phyloP scores from a whole-genome alignment of 768 basidiomycete species.

The Mycena rosella region DNA sequence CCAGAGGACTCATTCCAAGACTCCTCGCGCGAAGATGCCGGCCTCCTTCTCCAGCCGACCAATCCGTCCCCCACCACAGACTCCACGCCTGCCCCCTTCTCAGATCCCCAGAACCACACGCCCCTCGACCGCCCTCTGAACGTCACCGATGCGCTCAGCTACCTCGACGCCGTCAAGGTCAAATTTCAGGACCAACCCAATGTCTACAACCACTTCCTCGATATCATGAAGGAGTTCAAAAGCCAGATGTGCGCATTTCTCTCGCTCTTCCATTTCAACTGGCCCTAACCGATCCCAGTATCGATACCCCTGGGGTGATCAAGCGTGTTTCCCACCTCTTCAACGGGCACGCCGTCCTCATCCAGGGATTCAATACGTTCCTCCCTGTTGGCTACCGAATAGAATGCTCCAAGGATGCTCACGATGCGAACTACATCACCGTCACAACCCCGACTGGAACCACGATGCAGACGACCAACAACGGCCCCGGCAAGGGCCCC shows the following conservation, averaged over 20 bases:
- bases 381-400: conserved; percentile 95
- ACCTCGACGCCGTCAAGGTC: conserved; percentile 92
- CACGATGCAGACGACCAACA: conserved; percentile 68
- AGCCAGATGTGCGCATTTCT: conserved; percentile 80
- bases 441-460: conserved; percentile 83
- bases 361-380: conserved; percentile 99
- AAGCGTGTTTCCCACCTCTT: conserved; percentile 95
- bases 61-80: conserved; percentile 22
- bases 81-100: conserved; percentile 14
- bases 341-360: conserved; percentile 88
- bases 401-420: conserved; percentile 77
- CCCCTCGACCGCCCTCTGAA: conserved; percentile 78
- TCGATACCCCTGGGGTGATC: conserved; percentile 98
- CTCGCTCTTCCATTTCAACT: conserved; percentile 45
- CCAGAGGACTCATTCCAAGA: neutral
- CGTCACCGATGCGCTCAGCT: conserved; percentile 93
- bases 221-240: conserved; percentile 99
- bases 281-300: conserved; percentile 59
- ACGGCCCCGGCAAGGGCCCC: conserved; percentile 52
- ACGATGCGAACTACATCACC: conserved; percentile 76
- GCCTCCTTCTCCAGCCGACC: conserved; percentile 29
- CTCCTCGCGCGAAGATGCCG: conserved; percentile 29
- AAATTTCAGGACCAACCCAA: conserved; percentile 95
- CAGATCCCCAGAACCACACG: conserved; percentile 47
- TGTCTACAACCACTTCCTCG: conserved; percentile 93